Evolutionary conservation across 352 stramenopile genomes (phyloP).

Genomic region (Pilasporangium apinafurcum): DNA sequence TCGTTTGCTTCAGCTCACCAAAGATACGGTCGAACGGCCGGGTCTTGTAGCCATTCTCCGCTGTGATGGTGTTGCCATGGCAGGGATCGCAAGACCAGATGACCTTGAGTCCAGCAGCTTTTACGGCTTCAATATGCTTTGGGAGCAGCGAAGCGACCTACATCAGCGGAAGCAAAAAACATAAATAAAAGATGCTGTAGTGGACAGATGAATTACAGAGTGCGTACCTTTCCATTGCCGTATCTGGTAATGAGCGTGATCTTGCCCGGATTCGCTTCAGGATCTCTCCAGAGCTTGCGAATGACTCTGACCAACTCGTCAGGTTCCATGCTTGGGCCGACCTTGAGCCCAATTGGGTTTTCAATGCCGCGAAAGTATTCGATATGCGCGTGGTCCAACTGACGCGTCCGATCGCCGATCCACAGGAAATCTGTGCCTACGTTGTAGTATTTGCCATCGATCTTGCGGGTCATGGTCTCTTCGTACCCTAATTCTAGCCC

Average conservation of each 20-base stretch:
- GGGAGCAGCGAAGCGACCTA: constrained; percentile 92
- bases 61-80: constrained; percentile 99
- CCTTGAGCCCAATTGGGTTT: constrained; percentile 98
- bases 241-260: constrained; percentile 98
- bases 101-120: constrained; percentile 91
- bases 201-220: no score
- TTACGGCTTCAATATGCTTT: constrained; percentile 93
- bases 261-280: constrained; percentile 89
- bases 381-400: constrained; percentile 96
- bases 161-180: constrained; percentile 3
- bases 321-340: constrained; percentile 93
- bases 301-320: constrained; percentile 95
- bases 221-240: constrained; percentile 91
- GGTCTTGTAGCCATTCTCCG: constrained; percentile 95
- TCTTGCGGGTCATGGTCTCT: constrained; percentile 94
- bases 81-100: constrained; percentile 95
- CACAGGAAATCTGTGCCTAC: constrained; percentile 98
- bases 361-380: constrained; percentile 98
- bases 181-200: no score
- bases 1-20: constrained; percentile 94
- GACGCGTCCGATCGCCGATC: constrained; percentile 97
- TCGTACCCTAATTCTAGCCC: constrained; percentile 97
- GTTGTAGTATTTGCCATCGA: constrained; percentile 96
- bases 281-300: constrained; percentile 93
- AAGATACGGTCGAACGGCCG: constrained; percentile 96